phyloP scores from a whole-genome alignment of 163 green algal species.

The Chlamydomonas reinhardtii region DNA sequence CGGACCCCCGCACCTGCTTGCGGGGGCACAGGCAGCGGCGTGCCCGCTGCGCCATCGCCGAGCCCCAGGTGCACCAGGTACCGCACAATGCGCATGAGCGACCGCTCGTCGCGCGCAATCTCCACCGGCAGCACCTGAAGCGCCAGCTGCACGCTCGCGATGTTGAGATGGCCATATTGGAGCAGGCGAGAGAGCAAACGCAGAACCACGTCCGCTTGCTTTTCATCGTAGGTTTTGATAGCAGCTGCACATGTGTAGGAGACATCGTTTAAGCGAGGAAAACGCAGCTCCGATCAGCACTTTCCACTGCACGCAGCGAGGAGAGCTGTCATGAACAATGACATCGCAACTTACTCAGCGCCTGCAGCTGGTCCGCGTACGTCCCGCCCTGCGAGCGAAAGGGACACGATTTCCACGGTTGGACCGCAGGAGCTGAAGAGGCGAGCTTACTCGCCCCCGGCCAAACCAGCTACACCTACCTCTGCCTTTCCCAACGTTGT shows the following conservation, averaged over 20 bases:
- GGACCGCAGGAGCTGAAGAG: too few species aligned
- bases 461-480: constrained; percentile 10
- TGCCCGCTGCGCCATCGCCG: constrained; percentile 74
- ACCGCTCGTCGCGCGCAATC: constrained; percentile 51
- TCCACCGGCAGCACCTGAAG: constrained; percentile 54
- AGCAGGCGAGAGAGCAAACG: constrained; percentile 39
- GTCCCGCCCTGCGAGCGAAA: constrained; percentile 15
- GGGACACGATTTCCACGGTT: too few species aligned
- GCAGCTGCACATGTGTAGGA: neutral
- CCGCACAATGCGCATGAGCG: constrained; percentile 65
- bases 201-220: constrained; percentile 24
- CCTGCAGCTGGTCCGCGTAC: constrained; percentile 40
- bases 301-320: neutral
- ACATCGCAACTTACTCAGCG: constrained; percentile 29
- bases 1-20: constrained; percentile 36
- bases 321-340: neutral
- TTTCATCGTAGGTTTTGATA: constrained; percentile 43
- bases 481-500: constrained; percentile 56
- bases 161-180: constrained; percentile 58
- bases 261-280: neutral
- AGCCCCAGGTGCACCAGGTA: constrained; percentile 79
- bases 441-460: neutral
- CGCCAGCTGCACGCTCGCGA: constrained; percentile 54
- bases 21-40: constrained; percentile 63
- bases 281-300: neutral